These are phyloP conservation scores for Echium plantagineum DNA, from an alignment of 257 asterid species.

Conservation along the genomic window DNA sequence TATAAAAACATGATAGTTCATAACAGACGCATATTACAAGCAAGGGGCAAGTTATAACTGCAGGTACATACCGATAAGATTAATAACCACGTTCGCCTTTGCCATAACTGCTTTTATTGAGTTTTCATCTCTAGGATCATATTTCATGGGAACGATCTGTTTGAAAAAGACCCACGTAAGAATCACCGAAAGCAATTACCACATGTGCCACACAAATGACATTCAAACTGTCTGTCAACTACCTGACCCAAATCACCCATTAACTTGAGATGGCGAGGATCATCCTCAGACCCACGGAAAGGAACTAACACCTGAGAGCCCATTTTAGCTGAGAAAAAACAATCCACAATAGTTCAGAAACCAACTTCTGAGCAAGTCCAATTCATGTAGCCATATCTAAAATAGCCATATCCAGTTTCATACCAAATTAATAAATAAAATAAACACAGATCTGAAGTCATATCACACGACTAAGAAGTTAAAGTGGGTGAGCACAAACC, in stretches of 20 bases:
- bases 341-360: not conserved
- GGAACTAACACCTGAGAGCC: constrained; percentile 95
- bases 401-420: not conserved
- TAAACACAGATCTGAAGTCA: not conserved
- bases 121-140: constrained; percentile 78
- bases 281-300: constrained; percentile 93
- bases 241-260: constrained; percentile 99
- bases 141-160: constrained; percentile 98
- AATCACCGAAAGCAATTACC: not conserved
- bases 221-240: constrained; percentile 6
- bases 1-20: constrained; percentile 22
- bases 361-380: not conserved
- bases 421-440: not conserved
- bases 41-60: not conserved
- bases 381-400: not conserved
- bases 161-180: constrained; percentile 1
- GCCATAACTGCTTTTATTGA: constrained; percentile 98
- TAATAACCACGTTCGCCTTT: constrained; percentile 93
- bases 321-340: constrained; percentile 62
- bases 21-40: not conserved
- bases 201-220: not conserved
- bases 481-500: constrained; percentile 27
- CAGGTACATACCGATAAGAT: constrained; percentile 67
- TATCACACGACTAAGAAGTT: not conserved
- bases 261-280: constrained; percentile 89